Percentiles rank a stretch among this genome's conserved stretches.
Conservation (phyloP, 2,329 filamentous ascomycete species). For the Sphaerulina musiva region DNA sequence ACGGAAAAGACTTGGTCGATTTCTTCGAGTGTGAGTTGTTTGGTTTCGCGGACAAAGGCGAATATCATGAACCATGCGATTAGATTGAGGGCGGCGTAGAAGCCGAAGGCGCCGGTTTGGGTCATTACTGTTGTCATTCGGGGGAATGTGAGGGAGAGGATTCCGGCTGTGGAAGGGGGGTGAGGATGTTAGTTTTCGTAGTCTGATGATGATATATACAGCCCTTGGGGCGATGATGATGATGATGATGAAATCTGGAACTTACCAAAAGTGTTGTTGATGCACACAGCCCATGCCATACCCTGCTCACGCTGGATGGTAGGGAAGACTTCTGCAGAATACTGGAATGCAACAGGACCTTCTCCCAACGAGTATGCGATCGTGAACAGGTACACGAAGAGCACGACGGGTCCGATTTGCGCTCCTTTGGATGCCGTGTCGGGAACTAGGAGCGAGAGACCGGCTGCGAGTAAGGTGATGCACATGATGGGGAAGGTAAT, state of each 20-base stretch:
- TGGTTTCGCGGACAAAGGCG: slow-evolving; percentile 44
- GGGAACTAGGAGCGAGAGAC: slow-evolving; percentile 37
- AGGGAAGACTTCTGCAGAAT: slow-evolving; percentile 43
- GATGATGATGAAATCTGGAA: too few relatives aligned
- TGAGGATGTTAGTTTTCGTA: too few relatives aligned
- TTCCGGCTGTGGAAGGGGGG: slow-evolving; percentile 21
- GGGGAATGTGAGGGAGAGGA: slow-evolving; percentile 41
- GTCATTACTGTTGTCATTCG: slow-evolving; percentile 45
- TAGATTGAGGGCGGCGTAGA: slow-evolving; percentile 53
- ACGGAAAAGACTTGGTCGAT: slow-evolving; percentile 49
- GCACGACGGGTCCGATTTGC: slow-evolving; percentile 36
- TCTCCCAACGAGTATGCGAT: slow-evolving; percentile 45
- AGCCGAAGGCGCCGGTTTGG: slow-evolving; percentile 49
- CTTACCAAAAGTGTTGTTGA: slow-evolving; percentile 45
- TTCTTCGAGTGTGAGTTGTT: slow-evolving; percentile 45
- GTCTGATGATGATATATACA: too few relatives aligned
- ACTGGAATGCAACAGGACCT: slow-evolving; percentile 39
- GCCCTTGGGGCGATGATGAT: too few relatives aligned
- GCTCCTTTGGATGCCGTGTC: slow-evolving; percentile 24
- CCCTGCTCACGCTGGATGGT: slow-evolving; percentile 40
- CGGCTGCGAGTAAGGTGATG: slow-evolving; percentile 46
- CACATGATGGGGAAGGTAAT: slow-evolving; percentile 44
- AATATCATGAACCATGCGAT: slow-evolving; percentile 49
- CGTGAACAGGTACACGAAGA: slow-evolving; percentile 47
- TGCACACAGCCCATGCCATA: slow-evolving; percentile 51